phyloP scores from a whole-genome alignment of 768 basidiomycete genomes.

The Macrolepiota albuminosa region DNA sequence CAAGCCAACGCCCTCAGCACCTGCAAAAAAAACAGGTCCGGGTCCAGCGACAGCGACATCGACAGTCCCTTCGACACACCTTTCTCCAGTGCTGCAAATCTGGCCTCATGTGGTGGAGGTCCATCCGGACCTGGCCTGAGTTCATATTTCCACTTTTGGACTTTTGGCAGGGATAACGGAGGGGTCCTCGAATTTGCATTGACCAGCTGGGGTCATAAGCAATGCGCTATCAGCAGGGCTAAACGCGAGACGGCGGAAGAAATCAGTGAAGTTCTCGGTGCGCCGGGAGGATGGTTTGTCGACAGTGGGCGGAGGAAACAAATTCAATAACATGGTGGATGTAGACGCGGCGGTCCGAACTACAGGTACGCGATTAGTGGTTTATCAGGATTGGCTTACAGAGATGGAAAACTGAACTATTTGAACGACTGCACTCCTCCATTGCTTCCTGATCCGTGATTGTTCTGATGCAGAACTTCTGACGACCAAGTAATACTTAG shows the following conservation, averaged over 20 bases:
- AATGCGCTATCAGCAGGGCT: conserved; percentile 87
- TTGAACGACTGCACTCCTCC: background rate
- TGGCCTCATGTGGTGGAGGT: conserved; percentile 23
- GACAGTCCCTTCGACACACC: conserved; percentile 52
- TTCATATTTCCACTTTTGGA: conserved; percentile 49
- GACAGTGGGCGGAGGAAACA: conserved; percentile 53
- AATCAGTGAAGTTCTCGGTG: conserved; percentile 92
- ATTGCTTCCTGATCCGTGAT: background rate
- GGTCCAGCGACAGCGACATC: conserved; percentile 58
- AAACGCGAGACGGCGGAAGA: conserved; percentile 91
- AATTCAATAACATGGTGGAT: conserved; percentile 47
- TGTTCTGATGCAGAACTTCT: background rate
- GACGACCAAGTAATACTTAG: background rate
- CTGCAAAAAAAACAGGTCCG: conserved; percentile 3
- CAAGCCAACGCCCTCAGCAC: conserved; percentile 13
- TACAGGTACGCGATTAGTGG: background rate
- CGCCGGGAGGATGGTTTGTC: conserved; percentile 54
- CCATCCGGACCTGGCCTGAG: conserved; percentile 51
- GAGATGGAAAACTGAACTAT: background rate
- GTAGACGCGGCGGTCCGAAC: conserved; percentile 49
- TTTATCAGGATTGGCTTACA: background rate
- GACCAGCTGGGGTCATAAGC: conserved; percentile 91
- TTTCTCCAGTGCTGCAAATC: conserved; percentile 60
- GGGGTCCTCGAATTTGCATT: conserved; percentile 79
- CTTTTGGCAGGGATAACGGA: conserved; percentile 40